These are phyloP conservation scores for Calcarisporium arbuscula DNA, from an alignment of 2,329 filamentous ascomycete genomes.

Conservation along the genomic window DNA sequence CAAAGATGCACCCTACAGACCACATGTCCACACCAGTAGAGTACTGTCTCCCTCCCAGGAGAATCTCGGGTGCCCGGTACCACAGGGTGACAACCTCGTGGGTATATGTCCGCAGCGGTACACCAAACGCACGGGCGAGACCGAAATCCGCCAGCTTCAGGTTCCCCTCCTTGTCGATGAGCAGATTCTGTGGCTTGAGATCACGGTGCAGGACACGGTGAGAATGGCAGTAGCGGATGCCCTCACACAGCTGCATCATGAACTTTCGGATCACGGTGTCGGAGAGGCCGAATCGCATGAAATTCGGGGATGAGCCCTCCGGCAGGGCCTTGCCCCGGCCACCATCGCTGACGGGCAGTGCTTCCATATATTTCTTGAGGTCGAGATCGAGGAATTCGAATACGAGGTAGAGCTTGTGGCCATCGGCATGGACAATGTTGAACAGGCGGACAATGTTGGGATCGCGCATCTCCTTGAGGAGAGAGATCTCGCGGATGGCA, in stretches of 20 bases:
- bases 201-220: constrained; percentile 84
- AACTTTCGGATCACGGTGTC: constrained; percentile 86
- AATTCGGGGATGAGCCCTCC: constrained; percentile 60
- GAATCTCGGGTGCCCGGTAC: constrained; percentile 87
- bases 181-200: constrained; percentile 82
- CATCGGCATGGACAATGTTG: constrained; percentile 92
- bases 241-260: constrained; percentile 81
- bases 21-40: constrained; percentile 95
- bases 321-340: constrained; percentile 81
- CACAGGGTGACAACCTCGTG: constrained; percentile 93
- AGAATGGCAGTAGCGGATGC: constrained; percentile 81
- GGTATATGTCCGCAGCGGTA: constrained; percentile 84
- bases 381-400: constrained; percentile 89
- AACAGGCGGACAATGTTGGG: constrained; percentile 81
- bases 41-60: constrained; percentile 85
- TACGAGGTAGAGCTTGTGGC: constrained; percentile 90
- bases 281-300: constrained; percentile 65
- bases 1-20: constrained; percentile 91
- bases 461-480: constrained; percentile 91
- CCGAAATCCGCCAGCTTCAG: constrained; percentile 89
- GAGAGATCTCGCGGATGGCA: constrained; percentile 87
- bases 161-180: constrained; percentile 82
- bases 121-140: constrained; percentile 82
- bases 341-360: constrained; percentile 75
- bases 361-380: constrained; percentile 94